Evolutionary conservation across 805 yeast species (phyloP), one percentile per base, ranked within the genome.

Genomic region (Suhomyces vadensis): DNA sequence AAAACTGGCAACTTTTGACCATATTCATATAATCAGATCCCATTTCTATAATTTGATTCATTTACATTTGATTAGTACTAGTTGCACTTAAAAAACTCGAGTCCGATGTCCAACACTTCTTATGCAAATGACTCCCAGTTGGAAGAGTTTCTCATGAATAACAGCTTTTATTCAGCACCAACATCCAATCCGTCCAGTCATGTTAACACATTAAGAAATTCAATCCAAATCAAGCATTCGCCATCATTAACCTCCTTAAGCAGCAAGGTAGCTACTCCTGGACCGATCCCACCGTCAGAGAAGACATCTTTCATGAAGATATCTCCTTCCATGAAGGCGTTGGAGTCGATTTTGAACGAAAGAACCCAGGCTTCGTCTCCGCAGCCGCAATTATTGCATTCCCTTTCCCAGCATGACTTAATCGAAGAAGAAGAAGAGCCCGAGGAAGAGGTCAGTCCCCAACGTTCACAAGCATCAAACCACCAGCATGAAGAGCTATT

Each of bases 311-410:
- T 63, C 49, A 70, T 71, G 69, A 62, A 61, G 43, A 55, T 54
- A 22, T 67, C 74, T 23, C 77, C 75, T 5, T 65, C 72, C 6
- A 65, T 71, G 56, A 64, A 65, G 49, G 74, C 74, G 10, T 57
- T 71, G 45, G 75, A 71, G 48, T 51, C 47, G 36, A 65, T 65
- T 16, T 57, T 71, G 42, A 55, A 54, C 39, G 51, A 52, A 23
- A 51, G 47, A 16, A 39, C 39, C 14, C 41, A 26, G 21, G 20
- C 44, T 20, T 21, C 39, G 19, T 19, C 31, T 25, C 25, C 36
- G 21, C 39, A 17, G 33, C 31, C 31, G 38, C 39, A 24, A 26
- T 22, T 25, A 36, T n/a, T 14, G 11, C 35, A 14, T 24, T 31
- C 17, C 33, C 42, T 16, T 14, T 31, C 35, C 31, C 33, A 23